Base-by-base conservation (phyloP, 306 rosid species). In the Senna tora region DNA sequence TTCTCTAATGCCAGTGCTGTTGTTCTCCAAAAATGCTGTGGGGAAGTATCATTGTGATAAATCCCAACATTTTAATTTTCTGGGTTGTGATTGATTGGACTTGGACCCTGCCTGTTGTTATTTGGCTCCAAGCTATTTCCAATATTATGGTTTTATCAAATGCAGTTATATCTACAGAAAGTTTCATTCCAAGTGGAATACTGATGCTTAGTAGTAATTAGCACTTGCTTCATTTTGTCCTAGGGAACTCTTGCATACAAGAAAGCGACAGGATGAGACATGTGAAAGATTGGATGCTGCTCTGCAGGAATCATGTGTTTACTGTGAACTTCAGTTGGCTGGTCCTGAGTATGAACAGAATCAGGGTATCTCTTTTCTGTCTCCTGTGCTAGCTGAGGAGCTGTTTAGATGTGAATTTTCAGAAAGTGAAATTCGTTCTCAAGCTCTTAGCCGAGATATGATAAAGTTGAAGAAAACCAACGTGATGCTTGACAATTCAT, bases 221-320 rank as follows among this genome's bases (percentile, higher is more conserved):
- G 3, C 50, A 30, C 53, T 70, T 46, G 20, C 51, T 67, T 69
- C 55, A 63, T 67, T 55, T 53, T 77, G 22, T 74, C 78, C 58
- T 1, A 88, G 96, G 85, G 88, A 76, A 49, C 89, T 86, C 65
- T 70, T 90, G 28, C 92, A 90, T 80, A 86, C 89, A 55, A 79
- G 71, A 78, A 80, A 83, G 49, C 81, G 97, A 41, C 87, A 84
- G 63, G 83, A 84, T 12, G 86, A 84, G 67, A 84, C 88, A 7
- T 34, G 80, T 28, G 82, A 74, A 73, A 80, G 84, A 75, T 65
- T 90, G 75, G 52, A 61, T 36, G 77, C 61, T 53, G 85, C 81
- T 73, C 68, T 90, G 20, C 85, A 71, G 20, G 87, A 81, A 25
- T 86, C 87, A 0, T 88, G 89, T 82, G 76, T 75, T 78, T 80